Evolutionary conservation across 2,329 filamentous ascomycete genomes (phyloP).

Genomic region (Lojkania enalia): DNA sequence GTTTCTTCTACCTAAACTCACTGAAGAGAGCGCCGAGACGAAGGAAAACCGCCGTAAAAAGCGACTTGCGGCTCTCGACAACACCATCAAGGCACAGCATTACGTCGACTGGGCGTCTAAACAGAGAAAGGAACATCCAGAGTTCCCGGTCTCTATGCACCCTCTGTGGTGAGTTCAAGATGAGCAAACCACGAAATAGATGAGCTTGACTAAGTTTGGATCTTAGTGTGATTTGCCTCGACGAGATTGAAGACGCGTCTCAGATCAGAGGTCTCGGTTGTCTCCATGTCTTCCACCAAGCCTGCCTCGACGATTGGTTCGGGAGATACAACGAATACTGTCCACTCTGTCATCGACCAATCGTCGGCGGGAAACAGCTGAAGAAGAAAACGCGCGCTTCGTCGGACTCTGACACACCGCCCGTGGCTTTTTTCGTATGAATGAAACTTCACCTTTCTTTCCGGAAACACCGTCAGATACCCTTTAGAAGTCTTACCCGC

Average conservation of each 20-base stretch:
- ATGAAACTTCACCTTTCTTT: background rate
- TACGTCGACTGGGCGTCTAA: constrained; percentile 39
- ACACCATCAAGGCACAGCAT: constrained; percentile 32
- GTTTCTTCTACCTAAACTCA: constrained; percentile 25
- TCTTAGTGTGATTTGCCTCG: constrained; percentile 43
- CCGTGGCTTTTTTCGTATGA: constrained; percentile 33
- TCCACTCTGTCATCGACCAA: constrained; percentile 43
- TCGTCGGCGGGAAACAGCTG: constrained; percentile 31
- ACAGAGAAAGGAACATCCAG: constrained; percentile 26
- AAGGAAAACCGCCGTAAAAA: constrained; percentile 30
- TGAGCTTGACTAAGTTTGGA: background rate
- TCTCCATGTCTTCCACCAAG: constrained; percentile 42
- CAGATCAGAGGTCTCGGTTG: constrained; percentile 41
- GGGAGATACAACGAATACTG: constrained; percentile 43
- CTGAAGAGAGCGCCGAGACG: constrained; percentile 12
- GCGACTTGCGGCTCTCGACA: constrained; percentile 37
- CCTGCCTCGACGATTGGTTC: constrained; percentile 45
- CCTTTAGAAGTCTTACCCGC: no score
- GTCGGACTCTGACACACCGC: constrained; percentile 15
- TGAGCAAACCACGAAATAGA: background rate
- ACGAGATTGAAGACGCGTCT: constrained; percentile 36
- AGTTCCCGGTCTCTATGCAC: constrained; percentile 18
- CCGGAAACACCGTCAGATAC: no score
- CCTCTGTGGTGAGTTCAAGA: constrained; percentile 27
- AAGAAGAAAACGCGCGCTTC: constrained; percentile 8